Evolutionary conservation across 2,329 filamentous ascomycete genomes (phyloP).

Genomic region (Epichloe sylvatica): DNA sequence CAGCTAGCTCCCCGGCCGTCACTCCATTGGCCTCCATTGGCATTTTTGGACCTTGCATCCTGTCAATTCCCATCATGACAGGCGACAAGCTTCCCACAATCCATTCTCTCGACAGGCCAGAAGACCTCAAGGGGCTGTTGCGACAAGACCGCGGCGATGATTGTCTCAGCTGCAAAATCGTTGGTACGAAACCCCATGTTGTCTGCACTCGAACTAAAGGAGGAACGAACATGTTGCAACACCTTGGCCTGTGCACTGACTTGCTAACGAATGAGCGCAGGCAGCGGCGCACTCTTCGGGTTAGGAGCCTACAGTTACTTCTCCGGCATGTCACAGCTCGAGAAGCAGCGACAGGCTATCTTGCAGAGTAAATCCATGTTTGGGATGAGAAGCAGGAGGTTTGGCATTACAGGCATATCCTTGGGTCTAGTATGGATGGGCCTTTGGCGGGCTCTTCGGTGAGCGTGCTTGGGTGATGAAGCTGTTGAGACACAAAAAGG

Average conservation of each 20-base stretch:
- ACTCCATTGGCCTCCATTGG: background rate
- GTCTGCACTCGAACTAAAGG: background rate
- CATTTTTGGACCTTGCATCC: background rate
- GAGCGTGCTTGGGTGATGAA: constrained; percentile 10
- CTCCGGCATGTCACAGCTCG: constrained; percentile 58
- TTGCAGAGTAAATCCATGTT: constrained; percentile 56
- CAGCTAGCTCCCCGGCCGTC: background rate
- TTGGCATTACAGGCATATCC: constrained; percentile 55
- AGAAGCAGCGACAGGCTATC: constrained; percentile 50
- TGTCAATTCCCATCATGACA: constrained; percentile 13
- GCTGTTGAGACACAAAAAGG: background rate
- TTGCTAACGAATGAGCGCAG: constrained; percentile 25
- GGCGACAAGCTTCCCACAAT: constrained; percentile 33
- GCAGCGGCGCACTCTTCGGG: constrained; percentile 60
- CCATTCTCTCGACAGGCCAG: constrained; percentile 42
- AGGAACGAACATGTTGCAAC: background rate
- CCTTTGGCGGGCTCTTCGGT: constrained; percentile 52
- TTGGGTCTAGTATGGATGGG: constrained; percentile 55
- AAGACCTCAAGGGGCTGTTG: constrained; percentile 45
- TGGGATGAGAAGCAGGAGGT: constrained; percentile 54
- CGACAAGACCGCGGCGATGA: constrained; percentile 46
- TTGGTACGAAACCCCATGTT: constrained; percentile 39
- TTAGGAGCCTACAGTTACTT: constrained; percentile 66
- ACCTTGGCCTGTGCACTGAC: no score
- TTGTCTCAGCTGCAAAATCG: constrained; percentile 56